Evolutionary conservation across 139 green algal genomes (phyloP).

Genomic region (Gonium pectorale): DNA sequence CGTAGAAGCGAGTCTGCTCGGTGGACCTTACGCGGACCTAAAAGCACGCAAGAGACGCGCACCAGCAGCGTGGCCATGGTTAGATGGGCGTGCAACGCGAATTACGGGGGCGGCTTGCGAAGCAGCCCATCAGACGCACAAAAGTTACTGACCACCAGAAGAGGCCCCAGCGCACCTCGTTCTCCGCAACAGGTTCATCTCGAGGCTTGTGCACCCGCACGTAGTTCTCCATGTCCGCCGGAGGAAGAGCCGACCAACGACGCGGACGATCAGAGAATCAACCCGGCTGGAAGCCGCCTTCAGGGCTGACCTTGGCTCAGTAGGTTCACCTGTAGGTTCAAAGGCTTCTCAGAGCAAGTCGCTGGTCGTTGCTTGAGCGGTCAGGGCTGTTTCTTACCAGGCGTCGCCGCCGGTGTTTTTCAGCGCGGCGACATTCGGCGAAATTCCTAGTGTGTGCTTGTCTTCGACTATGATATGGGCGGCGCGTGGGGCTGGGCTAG

Average conservation of each 20-base stretch:
- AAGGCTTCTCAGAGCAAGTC: too few relatives aligned
- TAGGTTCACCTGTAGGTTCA: too few relatives aligned
- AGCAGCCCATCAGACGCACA: neutral
- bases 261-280: neutral
- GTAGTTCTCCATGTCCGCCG: slow-evolving; percentile 72
- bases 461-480: too few relatives aligned
- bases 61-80: neutral
- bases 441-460: too few relatives aligned
- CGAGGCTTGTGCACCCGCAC: slow-evolving; percentile 71
- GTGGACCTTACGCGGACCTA: slow-evolving; percentile 82
- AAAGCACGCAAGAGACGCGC: neutral
- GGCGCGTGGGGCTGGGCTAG: too few relatives aligned
- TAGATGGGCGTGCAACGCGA: neutral
- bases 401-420: too few relatives aligned
- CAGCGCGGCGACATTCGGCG: too few relatives aligned
- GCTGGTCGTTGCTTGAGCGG: too few relatives aligned
- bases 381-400: too few relatives aligned
- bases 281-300: too few relatives aligned
- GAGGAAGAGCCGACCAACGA: neutral
- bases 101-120: neutral
- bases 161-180: slow-evolving; percentile 65
- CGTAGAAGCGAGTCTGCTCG: slow-evolving; percentile 84
- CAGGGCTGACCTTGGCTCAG: too few relatives aligned
- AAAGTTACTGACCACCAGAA: neutral
- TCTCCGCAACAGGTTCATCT: slow-evolving; percentile 68